Conservation (phyloP, 2,329 filamentous ascomycete species). For the Claviceps sp. region DNA sequence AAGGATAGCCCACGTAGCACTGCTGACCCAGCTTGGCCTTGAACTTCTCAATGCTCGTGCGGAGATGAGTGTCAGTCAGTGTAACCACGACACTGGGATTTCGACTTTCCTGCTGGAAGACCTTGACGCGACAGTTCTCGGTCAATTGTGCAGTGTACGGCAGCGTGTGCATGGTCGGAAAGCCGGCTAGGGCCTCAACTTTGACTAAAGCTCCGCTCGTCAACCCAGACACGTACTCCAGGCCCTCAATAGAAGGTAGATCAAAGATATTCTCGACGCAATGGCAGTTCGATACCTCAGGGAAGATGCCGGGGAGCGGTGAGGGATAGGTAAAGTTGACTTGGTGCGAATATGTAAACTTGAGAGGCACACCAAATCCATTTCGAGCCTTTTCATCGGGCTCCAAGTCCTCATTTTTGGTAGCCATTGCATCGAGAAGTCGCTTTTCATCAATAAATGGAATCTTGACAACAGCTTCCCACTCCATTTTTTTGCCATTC, state of each 20-base stretch:
- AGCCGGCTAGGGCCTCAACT: slow-evolving; percentile 73
- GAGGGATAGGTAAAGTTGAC: slow-evolving; percentile 76
- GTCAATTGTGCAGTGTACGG: slow-evolving; percentile 64
- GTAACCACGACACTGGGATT: slow-evolving; percentile 96
- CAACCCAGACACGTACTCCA: slow-evolving; percentile 73
- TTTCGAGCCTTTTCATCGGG: slow-evolving; percentile 72
- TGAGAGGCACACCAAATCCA: slow-evolving; percentile 80
- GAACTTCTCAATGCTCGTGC: slow-evolving; percentile 57
- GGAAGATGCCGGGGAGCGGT: slow-evolving; percentile 78
- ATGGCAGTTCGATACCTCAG: slow-evolving; percentile 71
- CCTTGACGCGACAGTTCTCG: slow-evolving; percentile 70
- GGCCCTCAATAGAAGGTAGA: slow-evolving; percentile 77
- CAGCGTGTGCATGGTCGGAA: slow-evolving; percentile 78
- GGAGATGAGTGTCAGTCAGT: slow-evolving; percentile 58
- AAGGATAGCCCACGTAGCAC: slow-evolving; percentile 88
- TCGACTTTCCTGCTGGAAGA: slow-evolving; percentile 90
- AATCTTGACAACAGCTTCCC: slow-evolving; percentile 98
- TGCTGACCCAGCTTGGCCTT: slow-evolving; percentile 70
- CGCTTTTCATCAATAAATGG: slow-evolving; percentile 93
- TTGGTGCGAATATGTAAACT: slow-evolving; percentile 75
- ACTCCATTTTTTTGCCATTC: slow-evolving; percentile 99
- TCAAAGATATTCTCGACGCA: slow-evolving; percentile 97
- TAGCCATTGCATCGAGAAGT: slow-evolving; percentile 71
- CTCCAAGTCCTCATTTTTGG: slow-evolving; percentile 66
- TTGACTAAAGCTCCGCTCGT: slow-evolving; percentile 76